Evolutionary conservation across 805 yeast genomes (phyloP), one percentile per base, ranked within the genome.

Genomic region (Suhomyces sp.): DNA sequence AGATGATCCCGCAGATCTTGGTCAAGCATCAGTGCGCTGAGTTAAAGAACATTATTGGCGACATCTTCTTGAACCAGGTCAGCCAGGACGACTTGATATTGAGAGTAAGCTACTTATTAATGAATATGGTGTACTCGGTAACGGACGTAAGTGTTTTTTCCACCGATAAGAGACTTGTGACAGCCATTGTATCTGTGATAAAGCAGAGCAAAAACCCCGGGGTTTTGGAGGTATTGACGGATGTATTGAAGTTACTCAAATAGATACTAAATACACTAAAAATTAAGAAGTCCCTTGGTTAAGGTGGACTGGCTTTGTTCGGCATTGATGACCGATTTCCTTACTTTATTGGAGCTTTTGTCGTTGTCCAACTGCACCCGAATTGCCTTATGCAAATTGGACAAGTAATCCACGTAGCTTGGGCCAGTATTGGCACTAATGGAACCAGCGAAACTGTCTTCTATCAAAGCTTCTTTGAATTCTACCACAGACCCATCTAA

Each of bases 351-450:
- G 12, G 70, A 66, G 7, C 69, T 59, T 56, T 69, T 71, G 49
- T 80, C 84, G 46, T 74, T 77, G 15, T 80, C 84, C 19, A 82
- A 57, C 55, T 78, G 82, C 13, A 74, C 81, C 48, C 74, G 78
- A 29, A 88, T 82, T 7, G 78, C 77, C 51, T 81, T 83, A 67
- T 93, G 97, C 50, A 92, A 71, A 38, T 79, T 79, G 6, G 83
- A 72, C 57, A 93, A 72, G 60, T 82, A 90, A 53, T 88, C 96
- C 5, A 81, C 67, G 64, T 85, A 87, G 19, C 85, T 79, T 70
- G 61, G 83, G 64, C 66, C 65, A 29, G 61, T 60, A 45, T 57
- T 73, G 44, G 85, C 83, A 36, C 57, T 58, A 9, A 66, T 49
- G 72, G 72, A 23, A 76, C 72, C 69, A n/a, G 50, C 48, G 6